Conservation (phyloP, 306 rosid genomes). For the Prunus campanulata region DNA sequence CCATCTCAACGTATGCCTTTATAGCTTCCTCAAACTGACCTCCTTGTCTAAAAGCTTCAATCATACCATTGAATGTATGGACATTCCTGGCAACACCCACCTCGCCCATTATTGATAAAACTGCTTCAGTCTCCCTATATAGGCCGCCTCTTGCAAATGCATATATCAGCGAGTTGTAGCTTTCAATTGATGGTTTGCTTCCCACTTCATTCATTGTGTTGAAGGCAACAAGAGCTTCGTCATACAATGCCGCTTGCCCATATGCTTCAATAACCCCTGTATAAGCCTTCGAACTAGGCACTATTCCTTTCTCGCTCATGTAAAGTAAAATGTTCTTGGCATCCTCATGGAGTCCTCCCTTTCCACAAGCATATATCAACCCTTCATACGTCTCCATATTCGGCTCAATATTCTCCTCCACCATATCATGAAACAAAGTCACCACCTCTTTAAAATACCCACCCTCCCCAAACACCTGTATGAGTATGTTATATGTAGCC, state of each 20-base stretch:
- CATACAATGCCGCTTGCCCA: constrained; percentile 84
- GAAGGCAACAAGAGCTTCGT: constrained; percentile 91
- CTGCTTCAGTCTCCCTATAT: constrained; percentile 69
- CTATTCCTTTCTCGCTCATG: constrained; percentile 68
- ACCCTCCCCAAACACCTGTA: constrained; percentile 95
- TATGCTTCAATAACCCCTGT: constrained; percentile 82
- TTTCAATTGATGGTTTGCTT: constrained; percentile 61
- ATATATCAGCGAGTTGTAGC: constrained; percentile 69
- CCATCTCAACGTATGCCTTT: constrained; percentile 75
- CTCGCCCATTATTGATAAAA: constrained; percentile 55
- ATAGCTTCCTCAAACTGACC: constrained; percentile 89
- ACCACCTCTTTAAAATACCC: constrained; percentile 96
- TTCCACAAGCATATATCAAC: constrained; percentile 87
- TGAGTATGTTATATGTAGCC: constrained; percentile 82
- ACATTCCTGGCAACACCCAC: constrained; percentile 55
- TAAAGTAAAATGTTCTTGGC: constrained; percentile 75
- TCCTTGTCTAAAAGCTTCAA: constrained; percentile 85
- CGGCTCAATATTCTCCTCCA: constrained; percentile 87
- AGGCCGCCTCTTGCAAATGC: constrained; percentile 81
- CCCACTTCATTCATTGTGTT: constrained; percentile 94
- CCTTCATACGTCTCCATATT: constrained; percentile 93
- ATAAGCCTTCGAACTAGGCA: constrained; percentile 78
- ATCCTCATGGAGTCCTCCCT: constrained; percentile 85
- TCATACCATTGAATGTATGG: constrained; percentile 67
- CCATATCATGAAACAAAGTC: constrained; percentile 96